These are phyloP conservation scores for Syzygium oleosum DNA, from an alignment of 345 rosid species.

Conservation along the genomic window DNA sequence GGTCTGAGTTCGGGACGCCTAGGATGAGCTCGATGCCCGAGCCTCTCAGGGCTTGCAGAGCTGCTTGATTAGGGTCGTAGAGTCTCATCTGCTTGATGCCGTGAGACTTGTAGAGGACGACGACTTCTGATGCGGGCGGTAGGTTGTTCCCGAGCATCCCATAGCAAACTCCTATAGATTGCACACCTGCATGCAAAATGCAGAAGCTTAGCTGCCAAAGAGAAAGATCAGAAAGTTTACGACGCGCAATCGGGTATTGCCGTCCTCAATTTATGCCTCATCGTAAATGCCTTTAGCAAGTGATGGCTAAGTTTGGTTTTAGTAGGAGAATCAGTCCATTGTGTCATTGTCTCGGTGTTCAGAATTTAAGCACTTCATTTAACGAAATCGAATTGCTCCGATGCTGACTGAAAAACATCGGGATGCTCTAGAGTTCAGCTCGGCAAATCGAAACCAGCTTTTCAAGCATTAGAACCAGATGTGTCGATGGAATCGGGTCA, in stretches of 20 bases:
- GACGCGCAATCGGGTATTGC: neutral
- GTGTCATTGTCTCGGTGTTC: neutral
- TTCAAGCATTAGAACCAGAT: neutral
- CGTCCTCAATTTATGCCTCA: neutral
- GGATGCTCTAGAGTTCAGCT: neutral
- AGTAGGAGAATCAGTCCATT: neutral
- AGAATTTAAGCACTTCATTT: neutral
- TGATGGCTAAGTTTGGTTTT: neutral
- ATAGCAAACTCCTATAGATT: slow-evolving; percentile 30
- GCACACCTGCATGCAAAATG: slow-evolving; percentile 10
- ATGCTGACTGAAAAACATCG: neutral
- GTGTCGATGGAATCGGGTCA: neutral
- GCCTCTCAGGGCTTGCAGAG: slow-evolving; percentile 30
- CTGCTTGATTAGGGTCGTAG: slow-evolving; percentile 27
- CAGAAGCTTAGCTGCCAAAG: neutral
- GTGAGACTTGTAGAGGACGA: slow-evolving; percentile 18
- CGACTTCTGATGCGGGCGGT: slow-evolving; percentile 18
- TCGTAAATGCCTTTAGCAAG: neutral
- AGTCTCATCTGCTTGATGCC: slow-evolving; percentile 33
- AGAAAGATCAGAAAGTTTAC: neutral
- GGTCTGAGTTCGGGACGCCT: slow-evolving; percentile 32
- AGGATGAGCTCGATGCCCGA: slow-evolving; percentile 34
- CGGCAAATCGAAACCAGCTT: neutral
- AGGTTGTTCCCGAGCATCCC: slow-evolving; percentile 48
- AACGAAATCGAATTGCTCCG: neutral